These are phyloP conservation scores for Endoconidiophora laricicola DNA, from an alignment of 2,329 filamentous ascomycete species.

Conservation along the genomic window DNA sequence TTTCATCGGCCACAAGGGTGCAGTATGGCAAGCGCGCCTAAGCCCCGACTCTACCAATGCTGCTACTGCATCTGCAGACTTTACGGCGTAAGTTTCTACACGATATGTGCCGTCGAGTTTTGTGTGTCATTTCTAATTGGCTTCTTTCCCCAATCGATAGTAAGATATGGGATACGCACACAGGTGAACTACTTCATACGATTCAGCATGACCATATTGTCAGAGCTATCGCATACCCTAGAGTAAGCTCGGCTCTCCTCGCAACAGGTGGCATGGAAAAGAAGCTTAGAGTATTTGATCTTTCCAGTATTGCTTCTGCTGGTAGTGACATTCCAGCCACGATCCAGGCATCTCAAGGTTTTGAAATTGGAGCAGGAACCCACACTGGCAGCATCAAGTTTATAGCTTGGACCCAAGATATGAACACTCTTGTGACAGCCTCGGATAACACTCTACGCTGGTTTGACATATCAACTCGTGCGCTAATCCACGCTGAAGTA, in stretches of 20 bases:
- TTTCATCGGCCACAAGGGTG: slow-evolving; percentile 94
- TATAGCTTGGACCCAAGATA: slow-evolving; percentile 83
- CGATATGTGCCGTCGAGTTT: not conserved
- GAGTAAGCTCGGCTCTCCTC: slow-evolving; percentile 64
- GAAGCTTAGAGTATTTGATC: slow-evolving; percentile 85
- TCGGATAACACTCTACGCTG: slow-evolving; percentile 85
- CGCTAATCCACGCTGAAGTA: slow-evolving; percentile 57
- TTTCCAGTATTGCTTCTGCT: slow-evolving; percentile 40
- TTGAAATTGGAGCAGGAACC: slow-evolving; percentile 73
- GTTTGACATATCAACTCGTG: slow-evolving; percentile 72
- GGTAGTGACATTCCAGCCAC: slow-evolving; percentile 15
- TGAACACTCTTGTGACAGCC: slow-evolving; percentile 78
- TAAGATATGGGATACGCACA: slow-evolving; percentile 94
- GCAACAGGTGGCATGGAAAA: slow-evolving; percentile 94
- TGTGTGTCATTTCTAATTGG: not conserved
- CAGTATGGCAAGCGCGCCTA: slow-evolving; percentile 88
- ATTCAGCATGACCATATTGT: slow-evolving; percentile 92
- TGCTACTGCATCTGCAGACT: slow-evolving; percentile 89
- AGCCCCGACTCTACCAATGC: slow-evolving; percentile 77
- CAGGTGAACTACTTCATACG: slow-evolving; percentile 73
- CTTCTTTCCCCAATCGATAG: slow-evolving; percentile 27
- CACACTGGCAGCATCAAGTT: slow-evolving; percentile 88
- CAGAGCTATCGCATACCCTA: slow-evolving; percentile 77
- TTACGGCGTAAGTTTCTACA: slow-evolving; percentile 54
- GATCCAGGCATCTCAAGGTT: slow-evolving; percentile 46